A percentile compares a stretch with the other conserved stretches of the same genome.
These are phyloP conservation scores for Tetracentron sinense DNA, from an alignment of 164 flowering plant genomes.

Conservation along the genomic window DNA sequence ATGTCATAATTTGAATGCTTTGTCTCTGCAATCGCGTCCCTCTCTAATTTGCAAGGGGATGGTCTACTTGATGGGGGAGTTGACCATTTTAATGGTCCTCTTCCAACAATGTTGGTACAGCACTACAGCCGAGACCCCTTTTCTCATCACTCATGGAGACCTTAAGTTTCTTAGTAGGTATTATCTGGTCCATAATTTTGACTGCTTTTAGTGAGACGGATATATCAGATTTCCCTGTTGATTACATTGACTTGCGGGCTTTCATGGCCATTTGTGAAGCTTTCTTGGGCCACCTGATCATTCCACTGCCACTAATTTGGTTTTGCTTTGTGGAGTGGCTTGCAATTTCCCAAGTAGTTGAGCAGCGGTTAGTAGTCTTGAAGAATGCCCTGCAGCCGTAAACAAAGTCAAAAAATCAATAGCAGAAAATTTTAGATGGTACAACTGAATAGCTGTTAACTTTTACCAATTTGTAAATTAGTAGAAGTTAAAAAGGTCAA, in stretches of 20 bases:
- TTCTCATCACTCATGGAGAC: conserved; percentile 29
- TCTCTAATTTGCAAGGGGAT: conserved; percentile 41
- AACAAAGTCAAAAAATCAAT: conserved; percentile 1
- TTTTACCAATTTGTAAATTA: too few relatives aligned
- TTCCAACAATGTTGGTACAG: conserved; percentile 25
- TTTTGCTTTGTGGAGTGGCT: conserved; percentile 24
- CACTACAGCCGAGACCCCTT: conserved; percentile 21
- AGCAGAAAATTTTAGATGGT: too few relatives aligned
- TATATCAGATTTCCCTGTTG: conserved; percentile 29
- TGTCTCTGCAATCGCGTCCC: conserved; percentile 28
- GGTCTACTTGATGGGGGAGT: conserved; percentile 52
- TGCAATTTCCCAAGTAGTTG: conserved; percentile 59
- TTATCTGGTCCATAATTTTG: conserved; percentile 19
- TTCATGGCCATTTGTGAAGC: conserved; percentile 52
- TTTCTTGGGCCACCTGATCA: conserved; percentile 45
- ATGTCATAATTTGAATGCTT: conserved; percentile 26
- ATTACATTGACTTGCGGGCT: conserved; percentile 40
- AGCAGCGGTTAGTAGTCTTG: conserved; percentile 60
- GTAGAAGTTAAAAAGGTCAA: too few relatives aligned
- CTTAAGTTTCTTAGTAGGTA: conserved; percentile 47
- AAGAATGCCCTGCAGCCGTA: conserved; percentile 38
- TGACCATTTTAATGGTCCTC: conserved; percentile 42
- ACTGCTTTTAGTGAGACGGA: conserved; percentile 19
- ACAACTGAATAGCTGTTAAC: too few relatives aligned
- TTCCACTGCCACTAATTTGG: conserved; percentile 22